Percentiles rank a stretch among this genome's conserved stretches.
Conservation (phyloP, 306 rosid genomes). For the Benincasa hispida region DNA sequence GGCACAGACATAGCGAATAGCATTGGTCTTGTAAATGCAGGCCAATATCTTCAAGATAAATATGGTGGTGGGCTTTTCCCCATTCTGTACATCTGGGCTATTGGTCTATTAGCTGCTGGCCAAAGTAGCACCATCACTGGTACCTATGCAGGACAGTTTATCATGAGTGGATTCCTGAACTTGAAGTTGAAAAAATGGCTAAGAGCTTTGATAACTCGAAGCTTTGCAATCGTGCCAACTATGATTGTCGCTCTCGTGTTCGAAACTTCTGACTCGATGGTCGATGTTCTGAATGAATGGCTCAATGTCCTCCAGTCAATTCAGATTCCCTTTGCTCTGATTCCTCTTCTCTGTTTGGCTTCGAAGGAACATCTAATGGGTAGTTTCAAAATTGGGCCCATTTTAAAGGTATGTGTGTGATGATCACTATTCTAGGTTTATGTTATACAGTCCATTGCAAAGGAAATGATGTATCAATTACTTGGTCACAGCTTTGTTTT, state of each 20-base stretch:
- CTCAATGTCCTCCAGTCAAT: conserved; percentile 94
- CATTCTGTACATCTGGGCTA: conserved; percentile 83
- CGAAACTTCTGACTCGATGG: conserved; percentile 53
- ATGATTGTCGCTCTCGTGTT: conserved; percentile 71
- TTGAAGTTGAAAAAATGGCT: conserved; percentile 86
- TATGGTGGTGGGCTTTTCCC: conserved; percentile 88
- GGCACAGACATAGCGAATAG: conserved; percentile 55
- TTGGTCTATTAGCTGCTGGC: conserved; percentile 91
- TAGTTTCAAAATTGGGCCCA: conserved; percentile 58
- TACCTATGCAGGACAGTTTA: conserved; percentile 98
- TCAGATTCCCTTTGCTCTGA: conserved; percentile 94
- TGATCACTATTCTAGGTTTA: not conserved
- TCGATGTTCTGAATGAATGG: conserved; percentile 87
- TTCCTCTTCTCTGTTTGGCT: conserved; percentile 87
- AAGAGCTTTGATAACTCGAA: conserved; percentile 79
- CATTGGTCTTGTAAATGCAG: conserved; percentile 87
- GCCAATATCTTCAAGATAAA: conserved; percentile 77
- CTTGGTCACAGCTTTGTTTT: not conserved
- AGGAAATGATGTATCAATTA: not conserved
- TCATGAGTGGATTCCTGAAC: conserved; percentile 92
- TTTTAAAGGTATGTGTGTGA: conserved; percentile 49
- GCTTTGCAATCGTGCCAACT: conserved; percentile 81
- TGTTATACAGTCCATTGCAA: not conserved
- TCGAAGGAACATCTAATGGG: conserved; percentile 94
- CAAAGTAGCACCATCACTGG: conserved; percentile 98